phyloP scores from a whole-genome alignment of 176 grass and related monocot species.

The Dendrocalamus sinicus region DNA sequence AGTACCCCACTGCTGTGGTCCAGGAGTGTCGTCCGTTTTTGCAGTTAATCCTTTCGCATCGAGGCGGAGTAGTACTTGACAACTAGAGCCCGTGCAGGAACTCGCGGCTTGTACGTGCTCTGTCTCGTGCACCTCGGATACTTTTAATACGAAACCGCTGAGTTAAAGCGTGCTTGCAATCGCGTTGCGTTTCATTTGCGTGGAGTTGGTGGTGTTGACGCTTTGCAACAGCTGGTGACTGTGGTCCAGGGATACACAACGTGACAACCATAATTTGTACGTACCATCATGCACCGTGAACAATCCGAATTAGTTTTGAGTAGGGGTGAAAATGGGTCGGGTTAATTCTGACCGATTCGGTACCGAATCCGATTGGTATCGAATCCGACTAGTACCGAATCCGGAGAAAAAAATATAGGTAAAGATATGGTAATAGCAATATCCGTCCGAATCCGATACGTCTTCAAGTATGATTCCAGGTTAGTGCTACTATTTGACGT shows the following conservation, averaged over 20 bases:
- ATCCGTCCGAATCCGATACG: no score
- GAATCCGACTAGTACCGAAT: no score
- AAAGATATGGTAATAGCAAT: no score
- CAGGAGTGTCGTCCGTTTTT: not conserved
- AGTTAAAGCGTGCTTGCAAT: not conserved
- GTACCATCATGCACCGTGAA: not conserved
- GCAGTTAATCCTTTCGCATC: not conserved
- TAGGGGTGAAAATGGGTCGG: no score
- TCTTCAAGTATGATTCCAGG: no score
- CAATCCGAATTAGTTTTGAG: not conserved
- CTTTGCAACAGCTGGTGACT: constrained; percentile 18
- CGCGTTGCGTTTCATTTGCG: not conserved
- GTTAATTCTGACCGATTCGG: no score
- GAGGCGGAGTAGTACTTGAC: not conserved
- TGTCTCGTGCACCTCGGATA: constrained; percentile 9
- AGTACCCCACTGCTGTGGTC: not conserved
- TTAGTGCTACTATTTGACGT: no score
- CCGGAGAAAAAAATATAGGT: no score
- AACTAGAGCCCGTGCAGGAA: constrained; percentile 3
- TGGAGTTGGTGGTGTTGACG: not conserved
- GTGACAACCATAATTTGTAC: constrained; percentile 2
- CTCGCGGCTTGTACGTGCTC: not conserved
- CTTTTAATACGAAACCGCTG: not conserved
- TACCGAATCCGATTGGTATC: no score
- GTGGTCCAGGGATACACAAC: not conserved